Conservation (phyloP, 2,329 filamentous ascomycete genomes). For the Diaporthe vaccinii region DNA sequence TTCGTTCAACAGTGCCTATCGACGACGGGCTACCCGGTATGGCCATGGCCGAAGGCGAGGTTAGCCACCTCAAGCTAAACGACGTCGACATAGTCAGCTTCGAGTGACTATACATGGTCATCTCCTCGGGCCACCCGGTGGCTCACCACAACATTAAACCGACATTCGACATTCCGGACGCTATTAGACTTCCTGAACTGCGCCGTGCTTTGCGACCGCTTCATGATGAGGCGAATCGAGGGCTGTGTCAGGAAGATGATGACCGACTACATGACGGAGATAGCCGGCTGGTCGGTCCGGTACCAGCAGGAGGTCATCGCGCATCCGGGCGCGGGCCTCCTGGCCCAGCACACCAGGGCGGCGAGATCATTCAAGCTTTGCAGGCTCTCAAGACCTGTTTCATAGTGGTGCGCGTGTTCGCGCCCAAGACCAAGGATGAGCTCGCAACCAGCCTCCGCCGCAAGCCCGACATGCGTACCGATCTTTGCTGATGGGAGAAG, state of each 20-base stretch:
- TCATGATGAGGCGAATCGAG: constrained; percentile 17
- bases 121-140: not conserved
- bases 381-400: constrained; percentile 41
- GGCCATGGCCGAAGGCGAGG: constrained; percentile 5
- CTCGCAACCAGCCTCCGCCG: constrained; percentile 48
- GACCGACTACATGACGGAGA: not conserved
- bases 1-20: constrained; percentile 22
- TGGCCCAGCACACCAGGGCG: not conserved
- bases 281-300: not conserved
- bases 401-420: constrained; percentile 43
- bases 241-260: constrained; percentile 2
- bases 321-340: not conserved
- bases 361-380: constrained; percentile 38
- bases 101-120: not conserved
- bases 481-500: not conserved
- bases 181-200: constrained; percentile 5
- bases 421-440: constrained; percentile 41
- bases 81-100: constrained; percentile 30
- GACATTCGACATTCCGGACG: not conserved
- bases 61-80: not conserved
- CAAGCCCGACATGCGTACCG: constrained; percentile 38
- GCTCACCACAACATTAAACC: constrained; percentile 4
- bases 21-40: constrained; percentile 12
- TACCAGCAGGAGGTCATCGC: constrained; percentile 30
- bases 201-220: constrained; percentile 30